phyloP scores from a whole-genome alignment of 306 rosid species.

The Acacia confusa region DNA sequence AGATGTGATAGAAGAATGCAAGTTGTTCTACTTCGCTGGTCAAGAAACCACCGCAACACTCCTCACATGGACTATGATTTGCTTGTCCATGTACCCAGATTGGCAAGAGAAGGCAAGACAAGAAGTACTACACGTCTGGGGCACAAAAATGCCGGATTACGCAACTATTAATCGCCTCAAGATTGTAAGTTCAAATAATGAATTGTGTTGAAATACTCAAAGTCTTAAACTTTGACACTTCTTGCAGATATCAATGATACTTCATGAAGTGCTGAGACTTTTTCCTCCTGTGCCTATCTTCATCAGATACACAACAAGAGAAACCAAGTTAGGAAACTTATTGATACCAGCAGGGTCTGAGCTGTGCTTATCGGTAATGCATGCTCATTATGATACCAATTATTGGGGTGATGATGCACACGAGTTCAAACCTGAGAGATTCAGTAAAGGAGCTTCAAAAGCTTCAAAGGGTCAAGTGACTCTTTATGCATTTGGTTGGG shows the following conservation, averaged over 20 bases:
- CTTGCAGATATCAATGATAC: slow-evolving; percentile 24
- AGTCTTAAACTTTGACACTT: background rate
- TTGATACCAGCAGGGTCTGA: slow-evolving; percentile 45
- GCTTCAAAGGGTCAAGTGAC: slow-evolving; percentile 38
- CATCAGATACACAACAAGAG: slow-evolving; percentile 9
- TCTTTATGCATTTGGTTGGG: slow-evolving; percentile 53
- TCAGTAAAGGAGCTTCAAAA: slow-evolving; percentile 39
- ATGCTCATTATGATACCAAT: slow-evolving; percentile 37
- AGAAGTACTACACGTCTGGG: slow-evolving; percentile 37
- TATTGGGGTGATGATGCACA: slow-evolving; percentile 42
- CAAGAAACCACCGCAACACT: slow-evolving; percentile 50
- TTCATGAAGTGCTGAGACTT: slow-evolving; percentile 34
- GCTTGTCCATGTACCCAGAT: slow-evolving; percentile 40
- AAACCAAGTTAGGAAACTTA: slow-evolving; percentile 36
- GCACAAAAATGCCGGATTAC: slow-evolving; percentile 26
- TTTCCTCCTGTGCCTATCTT: slow-evolving; percentile 24
- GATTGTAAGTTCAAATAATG: slow-evolving; percentile 23
- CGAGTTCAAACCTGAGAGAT: slow-evolving; percentile 50
- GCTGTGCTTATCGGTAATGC: slow-evolving; percentile 9
- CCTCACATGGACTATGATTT: slow-evolving; percentile 53
- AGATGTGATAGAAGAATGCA: slow-evolving; percentile 61
- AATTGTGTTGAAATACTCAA: background rate
- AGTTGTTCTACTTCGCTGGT: slow-evolving; percentile 57
- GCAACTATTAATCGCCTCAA: slow-evolving; percentile 39
- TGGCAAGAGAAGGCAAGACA: slow-evolving; percentile 60